These are phyloP conservation scores for Tirmania nivea DNA, from an alignment of 495 filamentous ascomycete species.

Conservation along the genomic window DNA sequence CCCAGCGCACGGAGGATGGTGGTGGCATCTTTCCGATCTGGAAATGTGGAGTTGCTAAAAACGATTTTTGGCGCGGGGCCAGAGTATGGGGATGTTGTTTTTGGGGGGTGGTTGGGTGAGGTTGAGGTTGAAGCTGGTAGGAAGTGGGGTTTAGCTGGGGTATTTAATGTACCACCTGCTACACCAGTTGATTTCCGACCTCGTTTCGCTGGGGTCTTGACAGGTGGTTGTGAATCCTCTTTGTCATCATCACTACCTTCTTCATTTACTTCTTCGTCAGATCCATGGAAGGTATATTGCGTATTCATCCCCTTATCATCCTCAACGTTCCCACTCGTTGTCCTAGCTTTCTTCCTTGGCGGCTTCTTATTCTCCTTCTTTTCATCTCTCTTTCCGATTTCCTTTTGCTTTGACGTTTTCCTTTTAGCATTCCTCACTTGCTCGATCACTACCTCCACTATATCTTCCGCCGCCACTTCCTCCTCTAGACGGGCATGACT, in stretches of 20 bases:
- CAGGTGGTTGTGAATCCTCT: not conserved
- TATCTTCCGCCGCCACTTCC: too few species aligned
- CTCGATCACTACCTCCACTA: too few species aligned
- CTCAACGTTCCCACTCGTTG: not conserved
- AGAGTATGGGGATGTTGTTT: not conserved
- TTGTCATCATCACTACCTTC: not conserved
- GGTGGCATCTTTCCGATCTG: not conserved
- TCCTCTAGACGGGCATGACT: too few species aligned
- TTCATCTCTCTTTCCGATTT: not conserved
- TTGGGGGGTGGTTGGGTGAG: too few species aligned
- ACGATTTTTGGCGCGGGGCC: not conserved
- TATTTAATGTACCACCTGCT: not conserved
- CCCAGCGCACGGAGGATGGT: not conserved
- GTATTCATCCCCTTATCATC: not conserved
- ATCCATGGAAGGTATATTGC: too few species aligned
- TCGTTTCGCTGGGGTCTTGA: not conserved
- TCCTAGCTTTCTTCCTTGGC: not conserved
- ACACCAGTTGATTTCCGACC: not conserved
- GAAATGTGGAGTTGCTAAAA: not conserved
- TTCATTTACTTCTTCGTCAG: not conserved
- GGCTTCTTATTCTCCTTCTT: not conserved
- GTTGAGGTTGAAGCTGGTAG: too few species aligned
- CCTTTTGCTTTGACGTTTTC: too few species aligned
- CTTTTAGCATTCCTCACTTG: too few species aligned
- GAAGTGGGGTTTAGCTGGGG: not conserved